phyloP scores from a whole-genome alignment of 116 monocot species.

The Papilionanthe hybrid region DNA sequence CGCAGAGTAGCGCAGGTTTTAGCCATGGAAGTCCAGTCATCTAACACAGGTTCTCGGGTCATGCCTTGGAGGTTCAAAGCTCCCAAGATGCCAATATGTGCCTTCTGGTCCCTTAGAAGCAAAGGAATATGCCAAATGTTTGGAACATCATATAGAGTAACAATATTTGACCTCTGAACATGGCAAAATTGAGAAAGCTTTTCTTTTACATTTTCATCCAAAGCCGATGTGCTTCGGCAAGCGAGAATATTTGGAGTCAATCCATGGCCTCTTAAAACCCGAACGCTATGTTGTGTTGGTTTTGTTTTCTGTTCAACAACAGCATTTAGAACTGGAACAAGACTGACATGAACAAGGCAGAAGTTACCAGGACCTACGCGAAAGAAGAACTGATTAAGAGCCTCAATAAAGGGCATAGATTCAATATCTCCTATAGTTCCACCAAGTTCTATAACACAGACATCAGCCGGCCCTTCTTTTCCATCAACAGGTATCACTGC shows the following conservation, averaged over 20 bases:
- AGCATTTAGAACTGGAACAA: slow-evolving; percentile 87
- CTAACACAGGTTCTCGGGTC: slow-evolving; percentile 36
- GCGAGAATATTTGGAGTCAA: slow-evolving; percentile 70
- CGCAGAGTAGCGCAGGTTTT: slow-evolving; percentile 57
- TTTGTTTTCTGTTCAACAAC: slow-evolving; percentile 97
- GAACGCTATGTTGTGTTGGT: slow-evolving; percentile 79
- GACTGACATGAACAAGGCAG: slow-evolving; percentile 98
- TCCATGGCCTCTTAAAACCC: slow-evolving; percentile 51
- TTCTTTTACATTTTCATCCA: slow-evolving; percentile 78
- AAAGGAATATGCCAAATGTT: slow-evolving; percentile 99
- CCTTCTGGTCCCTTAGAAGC: slow-evolving; percentile 83
- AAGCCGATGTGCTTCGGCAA: slow-evolving; percentile 59
- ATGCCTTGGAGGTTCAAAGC: slow-evolving; percentile 58
- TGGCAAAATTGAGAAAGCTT: slow-evolving; percentile 96
- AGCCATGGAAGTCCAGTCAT: slow-evolving; percentile 68
- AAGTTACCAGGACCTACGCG: slow-evolving; percentile 95
- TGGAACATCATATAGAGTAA: slow-evolving; percentile 86
- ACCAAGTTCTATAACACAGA: slow-evolving; percentile 87
- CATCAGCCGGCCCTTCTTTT: slow-evolving; percentile 69
- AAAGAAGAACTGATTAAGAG: slow-evolving; percentile 87
- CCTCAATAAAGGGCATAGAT: slow-evolving; percentile 98
- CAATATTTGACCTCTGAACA: slow-evolving; percentile 66
- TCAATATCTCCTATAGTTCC: slow-evolving; percentile 98
- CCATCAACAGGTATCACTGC: slow-evolving; percentile 64
- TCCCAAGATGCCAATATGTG: slow-evolving; percentile 81